These are phyloP conservation scores for Schoenoplectus tabernaemontani DNA, from an alignment of 202 grass and related monocot genomes.

Conservation along the genomic window DNA sequence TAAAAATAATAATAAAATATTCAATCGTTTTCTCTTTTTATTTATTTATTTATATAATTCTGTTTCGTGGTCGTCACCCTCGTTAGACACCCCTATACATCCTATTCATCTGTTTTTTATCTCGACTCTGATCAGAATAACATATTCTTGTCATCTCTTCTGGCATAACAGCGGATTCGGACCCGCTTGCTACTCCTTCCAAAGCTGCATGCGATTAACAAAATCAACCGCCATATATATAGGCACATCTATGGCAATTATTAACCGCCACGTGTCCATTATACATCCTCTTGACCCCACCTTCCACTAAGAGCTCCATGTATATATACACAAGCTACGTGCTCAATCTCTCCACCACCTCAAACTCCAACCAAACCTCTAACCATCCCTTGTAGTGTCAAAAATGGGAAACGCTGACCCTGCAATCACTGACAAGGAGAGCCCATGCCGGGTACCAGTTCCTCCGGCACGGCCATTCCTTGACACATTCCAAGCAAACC, in stretches of 20 bases:
- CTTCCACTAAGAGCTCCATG: constrained; percentile 10
- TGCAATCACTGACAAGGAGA: constrained; percentile 5
- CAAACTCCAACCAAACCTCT: constrained; percentile 1
- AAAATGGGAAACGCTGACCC: constrained; percentile 28
- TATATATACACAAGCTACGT: constrained; percentile 28
- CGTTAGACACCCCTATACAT: too few species aligned
- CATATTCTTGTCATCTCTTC: too few species aligned
- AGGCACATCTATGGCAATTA: background rate
- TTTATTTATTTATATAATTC: too few species aligned
- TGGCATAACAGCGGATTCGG: too few species aligned
- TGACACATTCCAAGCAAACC: constrained; percentile 52
- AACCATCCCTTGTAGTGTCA: background rate
- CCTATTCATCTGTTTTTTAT: too few species aligned
- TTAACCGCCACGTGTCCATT: constrained; percentile 11
- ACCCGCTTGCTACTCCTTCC: constrained; percentile 5
- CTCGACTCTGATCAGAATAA: too few species aligned
- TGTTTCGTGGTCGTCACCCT: too few species aligned
- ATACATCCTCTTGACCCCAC: background rate
- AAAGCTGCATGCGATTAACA: background rate
- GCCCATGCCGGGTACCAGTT: constrained; percentile 35
- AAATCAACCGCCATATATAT: constrained; percentile 1
- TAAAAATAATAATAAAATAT: too few species aligned
- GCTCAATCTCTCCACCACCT: background rate
- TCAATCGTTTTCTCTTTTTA: too few species aligned
- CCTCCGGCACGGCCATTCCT: constrained; percentile 49